Evolutionary conservation across 1,139 yeast genomes (phyloP), one percentile per base, ranked within the genome.

Genomic region (Pichia norvegensis): DNA sequence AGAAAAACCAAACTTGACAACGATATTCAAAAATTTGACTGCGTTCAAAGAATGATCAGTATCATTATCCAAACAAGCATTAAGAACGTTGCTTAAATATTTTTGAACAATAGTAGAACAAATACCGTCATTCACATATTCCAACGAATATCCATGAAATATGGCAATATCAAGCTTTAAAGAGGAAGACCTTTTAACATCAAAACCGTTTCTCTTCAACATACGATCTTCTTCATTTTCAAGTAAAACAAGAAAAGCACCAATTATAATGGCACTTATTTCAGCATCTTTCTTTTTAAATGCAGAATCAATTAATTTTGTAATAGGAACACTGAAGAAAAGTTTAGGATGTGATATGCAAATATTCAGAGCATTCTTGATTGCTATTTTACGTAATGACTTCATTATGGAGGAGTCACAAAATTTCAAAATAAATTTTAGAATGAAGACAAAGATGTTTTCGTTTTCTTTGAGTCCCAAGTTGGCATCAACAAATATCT

Each of bases 51-150:
- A 68, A 19, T 72, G 72, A 1, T 64, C 60, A 4, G 74, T 58
- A 40, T 56, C 49, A 3, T 44, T 29, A 14, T 40, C 41, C 2
- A 61, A 38, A 49, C 87, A 77, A 25, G 79, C 60, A 4, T 64
- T 62, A 31, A 82, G 63, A 6, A 82, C 69, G 7, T 63, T 61
- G 2, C 62, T 62, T 44, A 81, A 62, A 55, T 79, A 85, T 42
- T 86, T 66, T 49, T 85, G 87, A 19, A 79, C 81, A 13, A 86
- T 57, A 0, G 85, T 79, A 0, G 90, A 76, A 58, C 92, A 81
- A 0, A 85, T 77, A 16, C 87, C 84, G 58, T 85, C 94, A 53
- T 70, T 74, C 31, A 74, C 70, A 51, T 72, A 71, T 0, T 67
- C 57, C 2, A 70, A 59, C 8, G 69, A 66, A 16, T 65, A 65